Percentiles rank a stretch among this genome's conserved stretches.
Conservation (phyloP, 2,329 filamentous ascomycete genomes). For the Furcasterigmium sp. region DNA sequence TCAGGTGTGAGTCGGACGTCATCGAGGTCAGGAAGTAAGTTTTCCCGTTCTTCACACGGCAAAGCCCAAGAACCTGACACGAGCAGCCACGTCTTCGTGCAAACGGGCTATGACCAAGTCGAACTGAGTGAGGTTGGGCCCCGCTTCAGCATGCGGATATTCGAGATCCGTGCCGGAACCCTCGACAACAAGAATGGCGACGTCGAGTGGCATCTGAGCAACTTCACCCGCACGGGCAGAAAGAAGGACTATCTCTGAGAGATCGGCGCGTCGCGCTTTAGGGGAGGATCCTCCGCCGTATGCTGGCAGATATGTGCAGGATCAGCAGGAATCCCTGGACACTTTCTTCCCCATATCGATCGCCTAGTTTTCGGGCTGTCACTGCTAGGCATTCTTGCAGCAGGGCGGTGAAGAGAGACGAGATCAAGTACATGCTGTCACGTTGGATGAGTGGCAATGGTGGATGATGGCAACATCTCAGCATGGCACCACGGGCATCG, state of each 20-base stretch:
- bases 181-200: constrained; percentile 94
- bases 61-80: constrained; percentile 1
- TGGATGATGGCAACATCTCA: too few relatives aligned
- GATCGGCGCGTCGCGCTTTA: neutral
- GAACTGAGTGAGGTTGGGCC: constrained; percentile 79
- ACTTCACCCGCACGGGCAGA: constrained; percentile 86
- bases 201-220: constrained; percentile 92
- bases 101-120: constrained; percentile 82
- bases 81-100: constrained; percentile 69
- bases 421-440: neutral
- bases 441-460: too few relatives aligned
- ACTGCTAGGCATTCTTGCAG: neutral
- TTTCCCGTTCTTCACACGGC: too few relatives aligned
- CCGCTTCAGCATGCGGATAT: constrained; percentile 75
- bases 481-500: too few relatives aligned
- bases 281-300: neutral
- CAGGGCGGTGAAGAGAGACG: neutral
- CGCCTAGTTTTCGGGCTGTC: neutral
- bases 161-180: constrained; percentile 88
- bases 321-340: neutral
- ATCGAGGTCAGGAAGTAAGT: constrained; percentile 70
- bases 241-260: constrained; percentile 94
- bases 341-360: constrained; percentile 1
- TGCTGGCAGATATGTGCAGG: neutral
- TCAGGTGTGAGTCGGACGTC: constrained; percentile 63